These are phyloP conservation scores for Venturiaceae sp. DNA, from an alignment of 2,329 filamentous ascomycete genomes.

Conservation along the genomic window DNA sequence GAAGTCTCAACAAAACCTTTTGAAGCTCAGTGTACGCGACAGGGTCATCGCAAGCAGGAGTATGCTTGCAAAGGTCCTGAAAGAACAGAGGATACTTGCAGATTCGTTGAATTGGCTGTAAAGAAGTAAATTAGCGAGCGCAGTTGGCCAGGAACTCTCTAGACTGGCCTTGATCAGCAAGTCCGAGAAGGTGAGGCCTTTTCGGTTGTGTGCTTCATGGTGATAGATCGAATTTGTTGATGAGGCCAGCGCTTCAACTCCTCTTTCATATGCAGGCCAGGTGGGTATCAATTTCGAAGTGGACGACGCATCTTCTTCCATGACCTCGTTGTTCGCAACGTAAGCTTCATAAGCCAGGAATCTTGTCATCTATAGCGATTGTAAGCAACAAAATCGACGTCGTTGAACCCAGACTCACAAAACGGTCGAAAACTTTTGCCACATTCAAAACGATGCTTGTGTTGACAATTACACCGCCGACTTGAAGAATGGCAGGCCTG, in stretches of 20 bases:
- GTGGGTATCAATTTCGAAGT: slow-evolving; percentile 58
- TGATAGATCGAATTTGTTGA: slow-evolving; percentile 62
- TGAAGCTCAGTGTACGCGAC: slow-evolving; percentile 73
- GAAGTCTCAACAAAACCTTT: slow-evolving; percentile 59
- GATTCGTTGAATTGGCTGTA: slow-evolving; percentile 79
- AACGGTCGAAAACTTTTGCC: slow-evolving; percentile 42
- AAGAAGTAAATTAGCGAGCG: background rate
- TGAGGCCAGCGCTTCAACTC: slow-evolving; percentile 72
- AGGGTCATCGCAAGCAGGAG: slow-evolving; percentile 76
- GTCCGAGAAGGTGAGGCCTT: slow-evolving; percentile 74
- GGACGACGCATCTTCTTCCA: slow-evolving; percentile 66
- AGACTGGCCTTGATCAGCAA: slow-evolving; percentile 72
- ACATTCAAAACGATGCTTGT: slow-evolving; percentile 44
- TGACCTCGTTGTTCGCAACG: slow-evolving; percentile 77
- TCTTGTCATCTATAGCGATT: slow-evolving; percentile 52
- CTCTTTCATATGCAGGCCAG: slow-evolving; percentile 74
- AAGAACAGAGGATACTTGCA: slow-evolving; percentile 88
- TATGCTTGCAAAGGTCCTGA: slow-evolving; percentile 70
- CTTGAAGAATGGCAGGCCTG: slow-evolving; percentile 27
- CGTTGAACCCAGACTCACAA: slow-evolving; percentile 27
- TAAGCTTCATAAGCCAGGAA: slow-evolving; percentile 91
- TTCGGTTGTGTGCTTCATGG: slow-evolving; percentile 53
- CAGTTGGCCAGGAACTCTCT: background rate
- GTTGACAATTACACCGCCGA: slow-evolving; percentile 33
- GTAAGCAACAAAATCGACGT: background rate